Percentiles rank a stretch among this genome's conserved stretches.
phyloP scores from a whole-genome alignment of 2,329 filamentous ascomycete species.

The Hirsutella rhossiliensis region DNA sequence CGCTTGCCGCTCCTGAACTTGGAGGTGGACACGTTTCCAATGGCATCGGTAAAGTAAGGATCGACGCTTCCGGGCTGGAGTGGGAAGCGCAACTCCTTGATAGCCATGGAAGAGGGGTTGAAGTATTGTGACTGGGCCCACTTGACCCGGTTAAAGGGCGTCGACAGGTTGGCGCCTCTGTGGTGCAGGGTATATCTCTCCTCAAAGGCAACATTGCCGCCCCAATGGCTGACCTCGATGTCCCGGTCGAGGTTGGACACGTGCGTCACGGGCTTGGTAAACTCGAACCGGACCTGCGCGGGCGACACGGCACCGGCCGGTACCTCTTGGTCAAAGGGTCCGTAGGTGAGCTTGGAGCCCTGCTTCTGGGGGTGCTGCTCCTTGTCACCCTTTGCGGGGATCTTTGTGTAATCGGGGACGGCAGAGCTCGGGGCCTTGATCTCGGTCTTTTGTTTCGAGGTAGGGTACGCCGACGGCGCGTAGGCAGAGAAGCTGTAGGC shows the following conservation, averaged over 20 bases:
- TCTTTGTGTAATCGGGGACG: constrained; percentile 74
- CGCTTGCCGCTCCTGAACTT: constrained; percentile 67
- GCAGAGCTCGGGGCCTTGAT: constrained; percentile 72
- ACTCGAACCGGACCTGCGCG: constrained; percentile 80
- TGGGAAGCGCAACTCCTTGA: constrained; percentile 73
- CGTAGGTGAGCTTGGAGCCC: constrained; percentile 79
- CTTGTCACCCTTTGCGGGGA: constrained; percentile 46
- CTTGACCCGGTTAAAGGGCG: constrained; percentile 63
- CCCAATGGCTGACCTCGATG: constrained; percentile 95
- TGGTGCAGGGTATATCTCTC: constrained; percentile 86
- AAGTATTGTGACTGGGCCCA: constrained; percentile 65
- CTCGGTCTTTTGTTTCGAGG: constrained; percentile 92
- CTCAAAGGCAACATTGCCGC: constrained; percentile 89
- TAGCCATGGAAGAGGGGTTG: constrained; percentile 62
- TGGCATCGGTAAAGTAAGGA: constrained; percentile 89
- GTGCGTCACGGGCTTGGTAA: constrained; percentile 81
- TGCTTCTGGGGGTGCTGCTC: constrained; percentile 65
- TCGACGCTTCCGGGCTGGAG: constrained; percentile 70
- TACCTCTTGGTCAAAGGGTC: constrained; percentile 65
- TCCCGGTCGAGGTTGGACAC: constrained; percentile 74
- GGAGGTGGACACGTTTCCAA: constrained; percentile 94
- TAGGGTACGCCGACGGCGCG: constrained; percentile 70
- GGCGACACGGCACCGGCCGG: constrained; percentile 64
- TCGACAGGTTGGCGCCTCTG: constrained; percentile 65
- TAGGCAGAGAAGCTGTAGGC: constrained; percentile 79